Evolutionary conservation across 2,329 filamentous ascomycete genomes (phyloP).

Genomic region (Sclerotinia nivalis): DNA sequence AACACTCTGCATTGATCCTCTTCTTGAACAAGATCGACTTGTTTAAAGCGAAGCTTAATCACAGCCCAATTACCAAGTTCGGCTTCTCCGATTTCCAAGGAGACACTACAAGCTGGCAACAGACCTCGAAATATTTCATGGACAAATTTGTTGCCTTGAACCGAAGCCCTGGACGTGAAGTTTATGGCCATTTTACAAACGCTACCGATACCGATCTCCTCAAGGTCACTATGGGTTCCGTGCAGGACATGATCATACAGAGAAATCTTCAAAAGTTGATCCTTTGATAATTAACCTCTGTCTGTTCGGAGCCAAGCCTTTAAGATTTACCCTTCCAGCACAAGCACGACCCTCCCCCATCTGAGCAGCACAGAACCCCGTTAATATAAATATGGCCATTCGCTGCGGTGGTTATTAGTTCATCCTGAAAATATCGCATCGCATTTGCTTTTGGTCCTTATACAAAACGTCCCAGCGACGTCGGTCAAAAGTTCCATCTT

Average conservation of each 20-base stretch:
- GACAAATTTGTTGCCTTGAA: constrained; percentile 79
- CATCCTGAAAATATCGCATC: neutral
- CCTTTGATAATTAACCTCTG: constrained; percentile 49
- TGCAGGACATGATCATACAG: constrained; percentile 86
- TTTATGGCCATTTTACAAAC: constrained; percentile 60
- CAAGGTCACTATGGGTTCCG: constrained; percentile 83
- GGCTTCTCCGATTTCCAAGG: constrained; percentile 79
- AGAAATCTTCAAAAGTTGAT: constrained; percentile 80
- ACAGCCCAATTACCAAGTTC: constrained; percentile 70
- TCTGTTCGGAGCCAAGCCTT: constrained; percentile 23
- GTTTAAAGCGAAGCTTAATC: constrained; percentile 73
- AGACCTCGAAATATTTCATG: constrained; percentile 78
- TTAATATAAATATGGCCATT: constrained; percentile 6
- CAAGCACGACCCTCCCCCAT: constrained; percentile 9
- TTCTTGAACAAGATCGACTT: constrained; percentile 89
- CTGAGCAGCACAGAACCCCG: constrained; percentile 21
- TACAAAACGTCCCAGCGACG: constrained; percentile 7
- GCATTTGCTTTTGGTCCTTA: constrained; percentile 9
- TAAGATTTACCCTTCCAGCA: neutral
- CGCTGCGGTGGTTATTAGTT: constrained; percentile 10
- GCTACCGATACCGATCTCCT: constrained; percentile 70
- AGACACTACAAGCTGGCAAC: constrained; percentile 68
- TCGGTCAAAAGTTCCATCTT: constrained; percentile 7
- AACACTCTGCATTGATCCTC: constrained; percentile 76
- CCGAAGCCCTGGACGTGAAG: constrained; percentile 57